Evolutionary conservation across 805 yeast species (phyloP).

Genomic region (Saccharomycopsis sp.): DNA sequence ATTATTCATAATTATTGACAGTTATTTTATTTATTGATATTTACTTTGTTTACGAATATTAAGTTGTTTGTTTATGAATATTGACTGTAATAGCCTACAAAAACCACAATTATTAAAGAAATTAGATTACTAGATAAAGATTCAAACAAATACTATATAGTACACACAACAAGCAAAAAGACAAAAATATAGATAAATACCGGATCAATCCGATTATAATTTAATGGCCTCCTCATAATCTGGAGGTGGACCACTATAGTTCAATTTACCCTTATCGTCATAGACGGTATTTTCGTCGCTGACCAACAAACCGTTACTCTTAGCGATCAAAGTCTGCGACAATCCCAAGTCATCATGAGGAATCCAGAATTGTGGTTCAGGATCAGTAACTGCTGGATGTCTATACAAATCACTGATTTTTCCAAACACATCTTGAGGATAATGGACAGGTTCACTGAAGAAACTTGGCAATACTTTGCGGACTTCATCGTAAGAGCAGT

Average conservation of each 20-base stretch:
- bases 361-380: slow-evolving; percentile 63
- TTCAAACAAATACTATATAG: not conserved
- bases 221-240: slow-evolving; percentile 48
- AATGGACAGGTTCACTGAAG: slow-evolving; percentile 24
- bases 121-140: not conserved
- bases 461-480: slow-evolving; percentile 36
- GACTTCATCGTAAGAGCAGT: slow-evolving; percentile 36
- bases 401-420: slow-evolving; percentile 34
- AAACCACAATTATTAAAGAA: too few relatives aligned
- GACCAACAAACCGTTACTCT: slow-evolving; percentile 51
- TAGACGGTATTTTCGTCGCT: slow-evolving; percentile 51
- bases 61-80: too few relatives aligned
- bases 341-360: slow-evolving; percentile 64
- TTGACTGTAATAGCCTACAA: too few relatives aligned
- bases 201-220: slow-evolving; percentile 30
- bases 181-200: not conserved
- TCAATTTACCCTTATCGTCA: slow-evolving; percentile 50
- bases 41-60: too few relatives aligned
- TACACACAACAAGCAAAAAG: not conserved
- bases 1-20: not conserved
- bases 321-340: slow-evolving; percentile 49
- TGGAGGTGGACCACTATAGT: slow-evolving; percentile 63
- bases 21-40: not conserved
- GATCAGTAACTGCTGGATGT: slow-evolving; percentile 51
- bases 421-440: slow-evolving; percentile 9